These are phyloP conservation scores for Fusarium papillatum DNA, from an alignment of 2,329 filamentous ascomycete species.

Conservation along the genomic window DNA sequence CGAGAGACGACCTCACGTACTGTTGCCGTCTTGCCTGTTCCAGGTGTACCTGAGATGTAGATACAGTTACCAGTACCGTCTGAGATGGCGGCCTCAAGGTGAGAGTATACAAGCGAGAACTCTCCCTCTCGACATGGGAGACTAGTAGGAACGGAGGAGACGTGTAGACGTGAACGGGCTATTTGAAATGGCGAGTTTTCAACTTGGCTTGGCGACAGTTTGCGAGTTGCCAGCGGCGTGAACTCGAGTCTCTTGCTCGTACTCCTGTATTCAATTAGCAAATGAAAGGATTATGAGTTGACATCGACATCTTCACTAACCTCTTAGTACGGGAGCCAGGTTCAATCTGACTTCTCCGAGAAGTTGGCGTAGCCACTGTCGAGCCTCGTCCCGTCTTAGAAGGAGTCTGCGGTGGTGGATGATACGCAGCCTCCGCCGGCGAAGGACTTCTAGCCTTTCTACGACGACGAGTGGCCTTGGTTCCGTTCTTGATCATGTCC, in stretches of 20 bases:
- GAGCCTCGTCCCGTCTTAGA: conserved; percentile 49
- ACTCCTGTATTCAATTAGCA: conserved; percentile 47
- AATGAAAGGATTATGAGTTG: background rate
- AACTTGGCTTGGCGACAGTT: conserved; percentile 81
- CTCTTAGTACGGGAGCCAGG: conserved; percentile 51
- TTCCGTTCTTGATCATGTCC: conserved; percentile 77
- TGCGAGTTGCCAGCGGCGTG: conserved; percentile 91
- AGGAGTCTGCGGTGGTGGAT: conserved; percentile 53
- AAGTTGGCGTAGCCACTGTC: conserved; percentile 47
- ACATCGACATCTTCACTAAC: conserved; percentile 23
- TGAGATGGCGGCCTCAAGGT: conserved; percentile 93
- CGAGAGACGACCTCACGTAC: conserved; percentile 94
- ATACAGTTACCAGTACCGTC: conserved; percentile 96
- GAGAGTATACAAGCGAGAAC: conserved; percentile 92
- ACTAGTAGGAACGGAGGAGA: conserved; percentile 90
- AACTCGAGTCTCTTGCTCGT: conserved; percentile 85
- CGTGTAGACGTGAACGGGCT: conserved; percentile 89
- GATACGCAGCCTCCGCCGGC: conserved; percentile 48
- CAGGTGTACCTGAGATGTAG: conserved; percentile 98
- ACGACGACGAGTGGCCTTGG: conserved; percentile 71
- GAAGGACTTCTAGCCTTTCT: conserved; percentile 49
- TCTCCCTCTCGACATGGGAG: conserved; percentile 94
- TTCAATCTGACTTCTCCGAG: conserved; percentile 45
- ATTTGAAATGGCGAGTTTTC: conserved; percentile 92
- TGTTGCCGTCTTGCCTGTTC: conserved; percentile 97